Conservation (phyloP, 2,329 filamentous ascomycete genomes). For the Verticillium klebahnii region DNA sequence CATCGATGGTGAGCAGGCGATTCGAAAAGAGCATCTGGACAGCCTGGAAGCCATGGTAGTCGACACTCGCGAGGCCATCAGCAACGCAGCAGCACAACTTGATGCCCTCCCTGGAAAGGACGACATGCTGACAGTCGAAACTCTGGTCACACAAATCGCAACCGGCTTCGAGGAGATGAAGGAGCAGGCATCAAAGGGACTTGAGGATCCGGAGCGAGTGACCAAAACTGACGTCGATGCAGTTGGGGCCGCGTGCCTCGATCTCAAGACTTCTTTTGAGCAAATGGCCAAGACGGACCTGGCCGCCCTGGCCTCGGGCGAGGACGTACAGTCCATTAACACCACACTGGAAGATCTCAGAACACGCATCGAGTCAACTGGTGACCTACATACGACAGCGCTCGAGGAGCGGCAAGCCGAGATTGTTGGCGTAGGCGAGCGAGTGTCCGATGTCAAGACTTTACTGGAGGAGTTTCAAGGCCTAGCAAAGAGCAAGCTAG, state of each 20-base stretch:
- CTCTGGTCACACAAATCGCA: constrained; percentile 74
- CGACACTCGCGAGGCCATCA: constrained; percentile 71
- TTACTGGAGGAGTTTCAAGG: constrained; percentile 76
- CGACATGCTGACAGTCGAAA: constrained; percentile 72
- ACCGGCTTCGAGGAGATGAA: constrained; percentile 71
- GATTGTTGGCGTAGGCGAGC: constrained; percentile 71
- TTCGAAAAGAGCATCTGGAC: constrained; percentile 62
- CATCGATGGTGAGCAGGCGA: constrained; percentile 66
- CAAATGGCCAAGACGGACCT: constrained; percentile 68
- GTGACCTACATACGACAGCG: constrained; percentile 70
- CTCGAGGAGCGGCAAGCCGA: constrained; percentile 83
- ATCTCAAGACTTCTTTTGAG: constrained; percentile 76
- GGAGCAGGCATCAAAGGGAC: constrained; percentile 46
- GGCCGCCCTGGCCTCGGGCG: constrained; percentile 67
- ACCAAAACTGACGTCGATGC: constrained; percentile 80
- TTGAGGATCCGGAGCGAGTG: constrained; percentile 58
- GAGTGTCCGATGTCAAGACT: constrained; percentile 72
- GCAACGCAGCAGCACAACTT: constrained; percentile 60
- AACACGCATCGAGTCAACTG: constrained; percentile 55
- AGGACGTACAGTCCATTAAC: constrained; percentile 68
- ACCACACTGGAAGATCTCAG: constrained; percentile 64
- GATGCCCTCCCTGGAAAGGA: constrained; percentile 71
- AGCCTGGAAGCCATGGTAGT: constrained; percentile 61
- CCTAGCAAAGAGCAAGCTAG: constrained; percentile 70
- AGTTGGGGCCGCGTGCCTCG: constrained; percentile 75